A percentile compares a stretch with the other conserved stretches of the same genome.
These are phyloP conservation scores for Ophiostoma quercus DNA, from an alignment of 2,329 filamentous ascomycete species.

Conservation along the genomic window DNA sequence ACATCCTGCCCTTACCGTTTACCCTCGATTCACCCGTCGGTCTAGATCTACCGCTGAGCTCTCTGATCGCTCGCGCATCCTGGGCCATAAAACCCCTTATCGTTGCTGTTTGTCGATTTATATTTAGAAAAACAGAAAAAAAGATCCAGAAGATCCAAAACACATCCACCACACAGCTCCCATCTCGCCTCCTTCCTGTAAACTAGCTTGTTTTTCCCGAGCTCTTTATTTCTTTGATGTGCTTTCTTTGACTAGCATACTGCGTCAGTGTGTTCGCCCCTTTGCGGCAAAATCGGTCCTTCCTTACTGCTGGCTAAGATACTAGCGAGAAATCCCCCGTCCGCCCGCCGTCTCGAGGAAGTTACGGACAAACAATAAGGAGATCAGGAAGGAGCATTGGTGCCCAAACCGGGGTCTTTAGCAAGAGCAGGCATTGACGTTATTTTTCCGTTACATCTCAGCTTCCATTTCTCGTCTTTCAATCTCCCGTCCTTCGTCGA, in stretches of 20 bases:
- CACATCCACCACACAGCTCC: background rate
- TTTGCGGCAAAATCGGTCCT: slow-evolving; percentile 11
- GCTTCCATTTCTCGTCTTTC: background rate
- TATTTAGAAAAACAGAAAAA: background rate
- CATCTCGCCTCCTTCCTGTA: background rate
- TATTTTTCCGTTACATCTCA: slow-evolving; percentile 1
- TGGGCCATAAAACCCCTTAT: slow-evolving; percentile 5
- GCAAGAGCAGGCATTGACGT: background rate
- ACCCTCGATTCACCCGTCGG: slow-evolving; percentile 12
- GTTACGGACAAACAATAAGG: background rate
- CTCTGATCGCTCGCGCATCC: background rate
- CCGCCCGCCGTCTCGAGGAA: slow-evolving; percentile 9
- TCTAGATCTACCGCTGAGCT: slow-evolving; percentile 3
- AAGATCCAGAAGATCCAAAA: background rate
- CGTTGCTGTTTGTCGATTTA: slow-evolving; percentile 6
- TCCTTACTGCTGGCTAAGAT: background rate
- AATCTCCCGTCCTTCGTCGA: background rate
- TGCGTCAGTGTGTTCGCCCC: background rate
- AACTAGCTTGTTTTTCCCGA: background rate
- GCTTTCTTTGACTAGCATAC: background rate
- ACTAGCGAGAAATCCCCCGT: slow-evolving; percentile 10
- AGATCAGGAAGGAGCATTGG: slow-evolving; percentile 13
- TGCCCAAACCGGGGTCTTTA: background rate
- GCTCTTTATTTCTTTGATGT: slow-evolving; percentile 3
- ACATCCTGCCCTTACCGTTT: background rate